These are phyloP conservation scores for Botrytis medusae DNA, from an alignment of 2,329 filamentous ascomycete genomes.

Conservation along the genomic window DNA sequence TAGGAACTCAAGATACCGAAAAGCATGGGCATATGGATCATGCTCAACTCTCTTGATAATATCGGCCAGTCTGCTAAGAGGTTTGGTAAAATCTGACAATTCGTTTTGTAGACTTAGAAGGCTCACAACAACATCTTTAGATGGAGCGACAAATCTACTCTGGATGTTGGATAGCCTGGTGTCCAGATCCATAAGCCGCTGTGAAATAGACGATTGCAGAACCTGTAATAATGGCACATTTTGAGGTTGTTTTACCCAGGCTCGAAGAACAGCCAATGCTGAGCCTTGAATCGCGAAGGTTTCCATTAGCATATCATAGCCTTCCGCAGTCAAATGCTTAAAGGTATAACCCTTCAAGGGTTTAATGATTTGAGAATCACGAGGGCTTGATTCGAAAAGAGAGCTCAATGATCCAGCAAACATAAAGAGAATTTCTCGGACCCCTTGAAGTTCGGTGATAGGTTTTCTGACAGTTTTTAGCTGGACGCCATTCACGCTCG, in stretches of 20 bases:
- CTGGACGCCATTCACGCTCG: slow-evolving; percentile 32
- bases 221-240: slow-evolving; percentile 36
- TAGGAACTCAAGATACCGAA: slow-evolving; percentile 75
- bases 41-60: slow-evolving; percentile 60
- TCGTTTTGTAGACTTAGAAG: slow-evolving; percentile 61
- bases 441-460: slow-evolving; percentile 62
- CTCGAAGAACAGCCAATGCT: slow-evolving; percentile 48
- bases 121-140: slow-evolving; percentile 60
- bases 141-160: slow-evolving; percentile 55
- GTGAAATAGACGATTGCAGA: slow-evolving; percentile 34
- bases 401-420: slow-evolving; percentile 74
- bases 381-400: slow-evolving; percentile 55
- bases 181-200: slow-evolving; percentile 59
- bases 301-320: slow-evolving; percentile 42
- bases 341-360: slow-evolving; percentile 38
- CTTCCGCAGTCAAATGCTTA: slow-evolving; percentile 41
- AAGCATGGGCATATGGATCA: slow-evolving; percentile 46
- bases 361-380: slow-evolving; percentile 41
- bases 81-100: slow-evolving; percentile 52
- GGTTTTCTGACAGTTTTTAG: slow-evolving; percentile 36
- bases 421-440: slow-evolving; percentile 84
- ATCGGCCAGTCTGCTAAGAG: slow-evolving; percentile 59
- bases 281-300: slow-evolving; percentile 51
- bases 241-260: slow-evolving; percentile 45
- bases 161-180: slow-evolving; percentile 59